phyloP scores from a whole-genome alignment of 495 filamentous ascomycete genomes.

The Aspergillus saccharolyticus region DNA sequence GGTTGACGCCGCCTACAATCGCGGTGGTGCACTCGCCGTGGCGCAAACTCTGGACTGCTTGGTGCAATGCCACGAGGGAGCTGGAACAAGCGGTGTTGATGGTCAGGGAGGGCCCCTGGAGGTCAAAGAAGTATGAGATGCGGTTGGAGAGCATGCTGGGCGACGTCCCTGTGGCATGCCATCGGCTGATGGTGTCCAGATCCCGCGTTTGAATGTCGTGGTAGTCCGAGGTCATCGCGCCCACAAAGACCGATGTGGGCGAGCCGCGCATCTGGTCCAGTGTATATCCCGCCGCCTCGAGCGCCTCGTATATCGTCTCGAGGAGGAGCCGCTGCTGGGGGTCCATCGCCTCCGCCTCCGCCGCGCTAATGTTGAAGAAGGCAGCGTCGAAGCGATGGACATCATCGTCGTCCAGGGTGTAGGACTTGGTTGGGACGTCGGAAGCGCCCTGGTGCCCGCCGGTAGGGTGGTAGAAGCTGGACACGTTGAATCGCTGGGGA shows the following conservation, averaged over 20 bases:
- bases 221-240: conserved; percentile 30
- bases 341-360: conserved; percentile 50
- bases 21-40: conserved; percentile 30
- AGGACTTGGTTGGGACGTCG: background rate
- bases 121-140: conserved; percentile 39
- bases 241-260: conserved; percentile 46
- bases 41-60: conserved; percentile 40
- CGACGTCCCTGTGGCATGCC: conserved; percentile 29
- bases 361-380: conserved; percentile 54
- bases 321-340: conserved; percentile 51
- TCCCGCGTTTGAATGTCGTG: conserved; percentile 27
- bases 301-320: conserved; percentile 55
- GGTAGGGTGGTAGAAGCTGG: background rate
- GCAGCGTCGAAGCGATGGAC: conserved; percentile 52
- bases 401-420: conserved; percentile 49
- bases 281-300: conserved; percentile 44
- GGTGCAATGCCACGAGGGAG: conserved; percentile 46
- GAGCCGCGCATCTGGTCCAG: conserved; percentile 36
- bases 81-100: conserved; percentile 52
- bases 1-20: conserved; percentile 35
- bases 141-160: conserved; percentile 41
- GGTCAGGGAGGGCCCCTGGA: conserved; percentile 39
- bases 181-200: conserved; percentile 27
- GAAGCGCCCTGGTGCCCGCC: background rate
- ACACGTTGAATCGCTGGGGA: background rate